Base-by-base conservation (phyloP, 1,139 yeast genomes). In the Magnusiomyces magnusii region DNA sequence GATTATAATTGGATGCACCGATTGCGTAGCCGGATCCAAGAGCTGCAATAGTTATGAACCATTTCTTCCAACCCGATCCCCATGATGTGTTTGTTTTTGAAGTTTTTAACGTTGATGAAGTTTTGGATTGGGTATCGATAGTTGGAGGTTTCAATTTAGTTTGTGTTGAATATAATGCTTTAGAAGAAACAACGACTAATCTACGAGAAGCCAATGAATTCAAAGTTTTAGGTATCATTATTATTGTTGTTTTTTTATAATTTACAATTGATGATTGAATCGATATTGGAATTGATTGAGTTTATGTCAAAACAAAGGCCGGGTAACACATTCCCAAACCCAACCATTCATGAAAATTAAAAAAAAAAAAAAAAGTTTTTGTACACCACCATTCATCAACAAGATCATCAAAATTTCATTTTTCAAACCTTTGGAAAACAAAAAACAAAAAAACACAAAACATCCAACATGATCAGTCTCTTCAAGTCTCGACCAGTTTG, bases 1-100 rank as follows among this genome's bases (percentile, higher is more conserved):
- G 59, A n/a, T 58, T 56, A 24, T 47, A 55, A 15, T 47, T 52
- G 28, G 47, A 54, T 2, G 58, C 36, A 1, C 61, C 61, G 9
- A 57, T 24, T 2, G 34, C 39, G 41, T 59, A 59, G 17, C 61
- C 61, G 1, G 58, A 23, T 3, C 44, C 54, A 2, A 56, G 54
- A 7, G 54, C 24, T n/a, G 41, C 41, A 3, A 54, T 49, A 17
- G 59, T 47, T 5, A 53, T 39, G 2, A 47, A 21, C 59, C 59
- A 57, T 28, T 53, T 57, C n/a, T 53, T 19, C 59, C 59, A 57
- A 2, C 58, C 56, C 2, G 9, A 2, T 25, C 49, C 31, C 58
- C 52, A 56, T 23, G 39, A 9, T 2, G 25, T 9, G 25, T 34
- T 34, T 2, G 53, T 17, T 5, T 31, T 19, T 27, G 39, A 3